Conservation (phyloP, 331 rosid species). For the Quercus lobata region DNA sequence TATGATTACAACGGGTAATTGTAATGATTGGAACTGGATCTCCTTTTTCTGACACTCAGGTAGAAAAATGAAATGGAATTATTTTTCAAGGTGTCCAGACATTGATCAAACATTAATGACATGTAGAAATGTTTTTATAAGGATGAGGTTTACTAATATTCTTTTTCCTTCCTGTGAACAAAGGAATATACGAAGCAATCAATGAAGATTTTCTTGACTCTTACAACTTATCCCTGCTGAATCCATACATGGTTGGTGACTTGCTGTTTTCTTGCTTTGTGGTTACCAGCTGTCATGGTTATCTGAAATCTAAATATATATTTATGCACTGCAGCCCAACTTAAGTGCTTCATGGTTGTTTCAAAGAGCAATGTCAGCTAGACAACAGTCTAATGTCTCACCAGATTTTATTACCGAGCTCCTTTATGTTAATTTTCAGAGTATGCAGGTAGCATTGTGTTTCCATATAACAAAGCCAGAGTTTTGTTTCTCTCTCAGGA, state of each 20-base stretch:
- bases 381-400: conserved; percentile 56
- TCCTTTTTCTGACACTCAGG: no score
- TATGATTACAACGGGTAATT: not conserved
- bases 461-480: not conserved
- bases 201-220: conserved; percentile 68
- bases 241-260: conserved; percentile 85
- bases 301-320: conserved; percentile 16
- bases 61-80: not conserved
- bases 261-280: conserved; percentile 11
- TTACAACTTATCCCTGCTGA: conserved; percentile 70
- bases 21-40: not conserved
- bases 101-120: conserved; percentile 5
- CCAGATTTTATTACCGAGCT: conserved; percentile 85
- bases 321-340: conserved; percentile 66
- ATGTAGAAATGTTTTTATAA: conserved; percentile 1
- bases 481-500: not conserved
- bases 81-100: not conserved
- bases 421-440: conserved; percentile 64
- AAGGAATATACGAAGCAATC: conserved; percentile 90
- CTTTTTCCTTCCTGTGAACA: conserved; percentile 12
- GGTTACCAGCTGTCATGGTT: conserved; percentile 3
- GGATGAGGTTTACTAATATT: conserved; percentile 15
- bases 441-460: conserved; percentile 62
- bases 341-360: conserved; percentile 95
- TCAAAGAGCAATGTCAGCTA: conserved; percentile 99